Evolutionary conservation across 176 grass and related monocot genomes (phyloP), one percentile per base, ranked within the genome.

Genomic region (Eleusine indica): DNA sequence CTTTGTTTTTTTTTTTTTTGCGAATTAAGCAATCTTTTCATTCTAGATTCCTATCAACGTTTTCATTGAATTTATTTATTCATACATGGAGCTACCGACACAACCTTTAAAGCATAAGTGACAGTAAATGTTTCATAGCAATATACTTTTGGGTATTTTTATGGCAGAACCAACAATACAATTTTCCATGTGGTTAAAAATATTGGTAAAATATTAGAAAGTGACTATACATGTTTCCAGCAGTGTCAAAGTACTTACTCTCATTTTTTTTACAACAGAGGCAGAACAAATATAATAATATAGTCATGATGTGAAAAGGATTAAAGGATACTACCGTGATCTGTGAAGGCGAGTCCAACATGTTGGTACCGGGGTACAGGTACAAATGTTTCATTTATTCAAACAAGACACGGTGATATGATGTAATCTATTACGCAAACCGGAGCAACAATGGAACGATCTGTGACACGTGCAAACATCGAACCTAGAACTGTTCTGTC

Each of bases 361-460:
- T 70, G 30, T 70, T 37, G 63, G n/a, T 41, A 62, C 4, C 6
- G 35, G 2, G 61, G 17, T 57, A 57, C 53, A 57, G 9, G 54
- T 73, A 88, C 61, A 28, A 22, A 70, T 69, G 15, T 43, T 70
- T 66, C 22, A 37, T 61, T 76, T 68, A 70, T 51, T 51, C 38
- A 82, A 44, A 42, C 4, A 82, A 52, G 39, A 30, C 52, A 46
- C 3, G 9, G 18, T 54, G 7, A 19, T 35, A 69, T 41, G 16
- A 17, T 60, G 21, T 35, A 67, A 67, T 38, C 30, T 67, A 38
- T 0, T 10, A 47, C 15, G 12, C n/a, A 72, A 30, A 82, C 4
- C 51, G 9, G 3, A 56, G 58, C 47, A 74, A 15, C 40, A 47
- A 57, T 58, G 60, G 47, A 69, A 47, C 74, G 37, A 60, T 44